Percentiles rank a stretch among this genome's conserved stretches.
These are phyloP conservation scores for Cunninghamia lanceolata DNA, from an alignment of 75 land plant species.

Conservation along the genomic window DNA sequence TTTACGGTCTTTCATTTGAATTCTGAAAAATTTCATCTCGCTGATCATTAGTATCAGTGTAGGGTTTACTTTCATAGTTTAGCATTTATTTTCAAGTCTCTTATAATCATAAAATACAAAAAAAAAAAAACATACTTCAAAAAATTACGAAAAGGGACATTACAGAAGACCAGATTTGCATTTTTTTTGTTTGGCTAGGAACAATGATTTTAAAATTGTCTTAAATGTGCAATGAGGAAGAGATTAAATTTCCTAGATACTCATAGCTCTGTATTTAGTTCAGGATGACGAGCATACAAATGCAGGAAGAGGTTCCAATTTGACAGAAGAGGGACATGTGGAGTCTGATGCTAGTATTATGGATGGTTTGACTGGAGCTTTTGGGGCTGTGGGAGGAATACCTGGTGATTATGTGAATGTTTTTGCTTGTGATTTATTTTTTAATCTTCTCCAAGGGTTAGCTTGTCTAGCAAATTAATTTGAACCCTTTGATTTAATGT, in stretches of 20 bases:
- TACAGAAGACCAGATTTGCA: background rate
- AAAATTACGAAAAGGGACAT: too few relatives aligned
- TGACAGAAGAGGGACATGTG: constrained; percentile 90
- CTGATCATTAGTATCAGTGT: too few relatives aligned
- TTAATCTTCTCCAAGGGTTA: background rate
- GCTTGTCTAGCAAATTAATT: constrained; percentile 4
- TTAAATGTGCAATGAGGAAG: background rate
- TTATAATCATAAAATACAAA: too few relatives aligned
- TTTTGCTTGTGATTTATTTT: constrained; percentile 1
- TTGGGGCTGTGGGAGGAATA: constrained; percentile 98
- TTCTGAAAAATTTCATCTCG: too few relatives aligned
- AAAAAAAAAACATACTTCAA: too few relatives aligned
- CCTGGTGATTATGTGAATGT: constrained; percentile 43
- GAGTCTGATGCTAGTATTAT: constrained; percentile 99
- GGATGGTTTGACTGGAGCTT: constrained; percentile 86
- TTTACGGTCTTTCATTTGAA: too few relatives aligned
- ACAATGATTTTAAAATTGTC: background rate
- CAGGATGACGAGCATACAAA: constrained; percentile 94
- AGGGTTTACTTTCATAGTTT: too few relatives aligned
- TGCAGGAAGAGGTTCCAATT: constrained; percentile 95
- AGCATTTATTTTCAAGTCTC: too few relatives aligned
- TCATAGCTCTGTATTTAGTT: constrained; percentile 4
- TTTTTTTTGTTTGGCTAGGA: background rate
- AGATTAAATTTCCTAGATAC: background rate
- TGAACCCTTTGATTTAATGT: background rate